Conservation (phyloP, 2,329 filamentous ascomycete genomes). For the Didymella keratinophila region DNA sequence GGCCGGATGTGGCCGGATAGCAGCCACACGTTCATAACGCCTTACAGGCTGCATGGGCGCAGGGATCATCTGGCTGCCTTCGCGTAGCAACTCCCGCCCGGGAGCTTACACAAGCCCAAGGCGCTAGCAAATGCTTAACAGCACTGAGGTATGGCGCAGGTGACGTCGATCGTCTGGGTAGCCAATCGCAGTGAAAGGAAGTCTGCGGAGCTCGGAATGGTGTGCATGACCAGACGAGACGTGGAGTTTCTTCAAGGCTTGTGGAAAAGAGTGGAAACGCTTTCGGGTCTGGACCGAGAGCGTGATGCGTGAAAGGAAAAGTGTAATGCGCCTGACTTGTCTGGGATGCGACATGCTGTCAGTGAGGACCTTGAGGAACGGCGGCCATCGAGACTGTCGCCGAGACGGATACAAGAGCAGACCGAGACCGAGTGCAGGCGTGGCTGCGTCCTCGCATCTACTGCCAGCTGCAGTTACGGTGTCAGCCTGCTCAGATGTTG, state of each 20-base stretch:
- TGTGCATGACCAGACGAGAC: conserved; percentile 25
- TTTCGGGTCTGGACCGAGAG: conserved; percentile 9
- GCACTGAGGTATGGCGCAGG: conserved; percentile 27
- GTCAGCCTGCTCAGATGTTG: conserved; percentile 14
- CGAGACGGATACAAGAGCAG: conserved; percentile 25
- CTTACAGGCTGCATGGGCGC: conserved; percentile 11
- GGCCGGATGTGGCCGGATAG: conserved; percentile 34
- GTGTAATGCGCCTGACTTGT: conserved; percentile 3
- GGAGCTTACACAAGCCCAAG: conserved; percentile 25
- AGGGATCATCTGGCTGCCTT: conserved; percentile 15
- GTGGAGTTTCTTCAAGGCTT: conserved; percentile 19
- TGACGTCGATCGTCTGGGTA: conserved; percentile 26
- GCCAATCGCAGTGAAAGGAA: conserved; percentile 24
- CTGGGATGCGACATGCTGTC: neutral
- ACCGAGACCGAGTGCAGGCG: conserved; percentile 22
- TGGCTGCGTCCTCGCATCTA: conserved; percentile 1
- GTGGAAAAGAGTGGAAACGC: conserved; percentile 9
- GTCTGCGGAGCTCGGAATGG: conserved; percentile 20
- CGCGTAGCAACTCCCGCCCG: conserved; percentile 23
- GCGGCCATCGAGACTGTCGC: conserved; percentile 8
- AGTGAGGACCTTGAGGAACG: neutral
- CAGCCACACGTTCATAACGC: conserved; percentile 8
- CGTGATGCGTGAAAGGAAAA: conserved; percentile 1
- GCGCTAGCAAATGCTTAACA: conserved; percentile 34
- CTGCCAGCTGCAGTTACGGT: conserved; percentile 17